phyloP scores from a whole-genome alignment of 495 filamentous ascomycete species.

The Acidiella bohemica region DNA sequence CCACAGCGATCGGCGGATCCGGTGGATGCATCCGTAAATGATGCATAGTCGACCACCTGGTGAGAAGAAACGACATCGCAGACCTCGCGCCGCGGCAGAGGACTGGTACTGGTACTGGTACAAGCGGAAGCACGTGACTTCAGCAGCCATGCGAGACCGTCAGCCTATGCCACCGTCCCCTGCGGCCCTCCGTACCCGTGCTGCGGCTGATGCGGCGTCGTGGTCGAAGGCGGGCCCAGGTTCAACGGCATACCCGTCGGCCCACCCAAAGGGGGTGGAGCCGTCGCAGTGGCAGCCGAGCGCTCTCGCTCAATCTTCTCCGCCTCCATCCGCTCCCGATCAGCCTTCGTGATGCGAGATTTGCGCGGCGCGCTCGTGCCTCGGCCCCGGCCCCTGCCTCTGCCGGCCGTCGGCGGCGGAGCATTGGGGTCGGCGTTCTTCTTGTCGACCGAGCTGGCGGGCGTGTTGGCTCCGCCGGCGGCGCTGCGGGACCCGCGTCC shows the following conservation, averaged over 20 bases:
- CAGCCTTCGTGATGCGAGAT: slow-evolving; percentile 66
- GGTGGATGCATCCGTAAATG: no score
- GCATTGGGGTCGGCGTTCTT: slow-evolving; percentile 2
- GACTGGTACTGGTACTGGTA: no score
- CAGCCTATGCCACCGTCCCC: no score
- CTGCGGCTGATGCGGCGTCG: no score
- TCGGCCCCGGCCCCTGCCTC: slow-evolving; percentile 45
- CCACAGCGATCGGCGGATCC: no score
- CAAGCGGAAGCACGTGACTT: no score
- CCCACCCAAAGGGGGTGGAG: background rate
- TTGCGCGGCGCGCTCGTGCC: slow-evolving; percentile 67
- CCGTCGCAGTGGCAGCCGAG: background rate
- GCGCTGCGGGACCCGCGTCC: slow-evolving; percentile 23
- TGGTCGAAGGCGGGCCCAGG: background rate
- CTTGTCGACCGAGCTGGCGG: slow-evolving; percentile 9
- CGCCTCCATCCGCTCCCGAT: slow-evolving; percentile 46
- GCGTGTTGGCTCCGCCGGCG: slow-evolving; percentile 5
- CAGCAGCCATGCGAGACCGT: no score
- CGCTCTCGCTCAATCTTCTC: slow-evolving; percentile 30
- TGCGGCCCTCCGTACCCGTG: no score
- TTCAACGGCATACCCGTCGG: background rate
- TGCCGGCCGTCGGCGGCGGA: slow-evolving; percentile 18
- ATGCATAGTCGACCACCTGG: no score
- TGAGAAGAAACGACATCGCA: no score
- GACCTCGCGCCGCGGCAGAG: no score